These are phyloP conservation scores for Aspergillus brunneoviolaceus DNA, from an alignment of 2,329 filamentous ascomycete genomes.

Conservation along the genomic window DNA sequence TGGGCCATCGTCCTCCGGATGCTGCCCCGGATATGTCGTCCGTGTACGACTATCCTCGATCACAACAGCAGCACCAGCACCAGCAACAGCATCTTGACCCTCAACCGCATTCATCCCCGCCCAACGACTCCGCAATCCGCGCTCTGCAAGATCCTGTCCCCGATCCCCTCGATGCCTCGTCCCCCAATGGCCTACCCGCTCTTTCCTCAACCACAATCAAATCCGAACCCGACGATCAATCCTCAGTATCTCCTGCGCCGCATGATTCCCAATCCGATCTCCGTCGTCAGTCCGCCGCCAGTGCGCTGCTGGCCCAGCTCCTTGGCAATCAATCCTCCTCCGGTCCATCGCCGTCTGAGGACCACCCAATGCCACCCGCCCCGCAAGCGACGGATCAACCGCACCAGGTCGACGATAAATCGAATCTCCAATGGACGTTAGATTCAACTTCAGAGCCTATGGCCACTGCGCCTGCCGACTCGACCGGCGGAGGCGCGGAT, in stretches of 20 bases:
- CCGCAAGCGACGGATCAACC: conserved; percentile 8
- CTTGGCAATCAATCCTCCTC: conserved; percentile 35
- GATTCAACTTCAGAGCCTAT: conserved; percentile 10
- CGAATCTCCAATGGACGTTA: conserved; percentile 16
- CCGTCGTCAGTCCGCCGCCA: conserved; percentile 43
- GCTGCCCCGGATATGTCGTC: conserved; percentile 43
- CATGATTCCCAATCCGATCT: conserved; percentile 31
- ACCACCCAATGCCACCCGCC: conserved; percentile 6
- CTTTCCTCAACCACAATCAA: conserved; percentile 32
- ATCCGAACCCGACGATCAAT: conserved; percentile 29
- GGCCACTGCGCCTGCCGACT: conserved; percentile 9
- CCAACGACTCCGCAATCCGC: conserved; percentile 41
- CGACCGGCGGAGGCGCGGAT: conserved; percentile 12
- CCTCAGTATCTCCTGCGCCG: conserved; percentile 15
- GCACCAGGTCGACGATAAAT: conserved; percentile 7
- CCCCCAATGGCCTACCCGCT: conserved; percentile 30
- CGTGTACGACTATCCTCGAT: conserved; percentile 40
- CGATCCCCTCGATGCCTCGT: conserved; percentile 16
- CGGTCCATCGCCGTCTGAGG: conserved; percentile 11
- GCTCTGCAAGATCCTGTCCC: conserved; percentile 39
- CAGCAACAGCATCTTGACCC: conserved; percentile 14
- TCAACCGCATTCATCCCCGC: conserved; percentile 27
- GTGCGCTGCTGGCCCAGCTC: conserved; percentile 43
- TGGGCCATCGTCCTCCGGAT: conserved; percentile 47
- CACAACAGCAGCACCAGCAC: conserved; percentile 20